Evolutionary conservation across 441 rosid species (phyloP), one percentile per base, ranked within the genome.

Genomic region (Omphalea diandra): DNA sequence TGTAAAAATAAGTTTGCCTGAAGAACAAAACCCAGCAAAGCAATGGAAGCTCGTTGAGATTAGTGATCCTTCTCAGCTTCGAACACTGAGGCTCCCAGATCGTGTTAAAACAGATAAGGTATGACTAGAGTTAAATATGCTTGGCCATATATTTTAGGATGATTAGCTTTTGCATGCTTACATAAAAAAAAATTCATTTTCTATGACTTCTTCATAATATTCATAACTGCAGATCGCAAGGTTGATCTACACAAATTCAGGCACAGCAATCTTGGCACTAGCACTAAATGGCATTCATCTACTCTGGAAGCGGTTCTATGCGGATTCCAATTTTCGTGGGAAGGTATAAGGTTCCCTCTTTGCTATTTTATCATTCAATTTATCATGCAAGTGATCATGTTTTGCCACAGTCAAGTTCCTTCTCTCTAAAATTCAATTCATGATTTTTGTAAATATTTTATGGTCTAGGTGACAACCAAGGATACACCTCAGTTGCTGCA

Each of bases 21-120:
- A 83, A 73, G 97, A 82, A 76, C 56, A n/a, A 66, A 83, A 80
- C 70, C 80, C 83, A 36, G 50, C 80, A 44, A 85, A 74, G 77
- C 73, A 74, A 35, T 77, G 84, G 83, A 87, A 82, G 75, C 81
- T 77, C 43, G 77, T 84, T 49, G 91, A 88, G 68, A 84, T 88
- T 71, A 85, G 65, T n/a, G 86, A 87, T 80, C 87, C 97, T 57
- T 75, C 86, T 73, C 89, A 78, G 15, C 80, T 84, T 69, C 82
- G 75, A 29, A 79, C 89, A 46, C 71, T 88, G 83, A 90, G 81
- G 74, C 88, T 90, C 49, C 73, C 90, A 1, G 72, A 72, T 67
- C 60, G 1, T 75, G 67, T 80, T 52, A 77, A 68, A 72, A 62
- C 75, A 69, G 81, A 82, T 40, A 82, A 84, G 85, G 89, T 85